These are phyloP conservation scores for Lentithecium fluviatile DNA, from an alignment of 495 filamentous ascomycete genomes.

Conservation along the genomic window DNA sequence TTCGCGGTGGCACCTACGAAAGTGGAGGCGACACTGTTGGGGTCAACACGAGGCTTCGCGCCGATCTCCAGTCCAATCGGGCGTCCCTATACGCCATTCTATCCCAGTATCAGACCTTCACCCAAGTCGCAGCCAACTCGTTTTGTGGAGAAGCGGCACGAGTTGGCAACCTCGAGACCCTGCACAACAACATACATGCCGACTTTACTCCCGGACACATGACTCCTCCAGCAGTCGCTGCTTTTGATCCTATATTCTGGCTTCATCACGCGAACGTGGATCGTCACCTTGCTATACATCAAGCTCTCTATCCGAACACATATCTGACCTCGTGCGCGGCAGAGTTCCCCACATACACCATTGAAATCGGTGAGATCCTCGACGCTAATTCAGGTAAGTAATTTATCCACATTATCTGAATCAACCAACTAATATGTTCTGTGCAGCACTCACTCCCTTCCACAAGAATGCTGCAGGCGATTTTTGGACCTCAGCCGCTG, in stretches of 20 bases:
- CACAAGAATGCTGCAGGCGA: constrained; percentile 35
- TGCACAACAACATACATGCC: constrained; percentile 16
- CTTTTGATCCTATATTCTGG: constrained; percentile 34
- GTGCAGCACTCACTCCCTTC: constrained; percentile 37
- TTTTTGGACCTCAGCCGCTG: constrained; percentile 36
- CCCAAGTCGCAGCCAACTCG: background rate
- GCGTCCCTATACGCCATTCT: constrained; percentile 8
- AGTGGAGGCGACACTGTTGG: constrained; percentile 5
- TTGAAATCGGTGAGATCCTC: background rate
- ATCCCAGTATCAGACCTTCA: constrained; percentile 12
- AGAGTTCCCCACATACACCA: constrained; percentile 5
- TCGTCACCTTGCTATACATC: constrained; percentile 24
- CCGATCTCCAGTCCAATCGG: background rate
- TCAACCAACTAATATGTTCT: background rate
- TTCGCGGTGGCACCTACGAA: constrained; percentile 4
- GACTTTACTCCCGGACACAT: constrained; percentile 12
- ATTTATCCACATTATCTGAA: background rate
- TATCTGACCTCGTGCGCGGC: constrained; percentile 12
- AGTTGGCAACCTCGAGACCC: background rate
- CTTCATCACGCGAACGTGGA: constrained; percentile 32
- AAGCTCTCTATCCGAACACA: constrained; percentile 24
- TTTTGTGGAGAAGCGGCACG: background rate
- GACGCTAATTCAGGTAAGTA: background rate
- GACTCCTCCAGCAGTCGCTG: constrained; percentile 1
- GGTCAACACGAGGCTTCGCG: constrained; percentile 12